A percentile compares a stretch with the other conserved stretches of the same genome.
Evolutionary conservation across 2,329 filamentous ascomycete genomes (phyloP).

Genomic region (Verticillium klebahnii): DNA sequence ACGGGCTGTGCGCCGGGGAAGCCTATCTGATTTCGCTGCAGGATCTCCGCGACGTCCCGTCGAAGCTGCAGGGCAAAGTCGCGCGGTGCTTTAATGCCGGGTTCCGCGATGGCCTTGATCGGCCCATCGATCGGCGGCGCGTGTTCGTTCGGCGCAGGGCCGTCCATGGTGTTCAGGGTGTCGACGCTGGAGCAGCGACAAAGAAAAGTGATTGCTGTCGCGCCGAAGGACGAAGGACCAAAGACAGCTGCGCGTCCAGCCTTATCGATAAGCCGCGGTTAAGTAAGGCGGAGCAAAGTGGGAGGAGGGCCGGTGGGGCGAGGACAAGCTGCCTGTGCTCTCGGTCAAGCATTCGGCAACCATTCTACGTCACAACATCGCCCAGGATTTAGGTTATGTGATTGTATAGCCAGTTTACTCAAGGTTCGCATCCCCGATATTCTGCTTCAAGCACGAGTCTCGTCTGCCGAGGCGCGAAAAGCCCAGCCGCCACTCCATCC

Average conservation of each 20-base stretch:
- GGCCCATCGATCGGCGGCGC: slow-evolving; percentile 19
- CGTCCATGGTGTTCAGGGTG: slow-evolving; percentile 10
- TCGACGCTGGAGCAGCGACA: not conserved
- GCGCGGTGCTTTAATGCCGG: slow-evolving; percentile 60
- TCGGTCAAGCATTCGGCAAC: too few relatives aligned
- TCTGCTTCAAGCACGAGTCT: not conserved
- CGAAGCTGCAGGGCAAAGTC: slow-evolving; percentile 59
- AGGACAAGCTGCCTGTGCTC: too few relatives aligned
- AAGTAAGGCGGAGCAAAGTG: not conserved
- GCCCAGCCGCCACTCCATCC: slow-evolving; percentile 25
- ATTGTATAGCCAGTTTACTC: too few relatives aligned
- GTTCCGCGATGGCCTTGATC: slow-evolving; percentile 51
- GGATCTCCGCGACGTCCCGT: slow-evolving; percentile 67
- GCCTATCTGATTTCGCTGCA: slow-evolving; percentile 61
- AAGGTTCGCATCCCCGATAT: too few relatives aligned
- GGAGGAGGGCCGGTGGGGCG: not conserved
- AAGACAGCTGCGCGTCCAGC: not conserved
- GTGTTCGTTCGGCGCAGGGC: slow-evolving; percentile 6
- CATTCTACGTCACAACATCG: too few relatives aligned
- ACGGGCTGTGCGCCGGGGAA: slow-evolving; percentile 96
- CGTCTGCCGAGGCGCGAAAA: slow-evolving; percentile 15
- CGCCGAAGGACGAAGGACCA: slow-evolving; percentile 5
- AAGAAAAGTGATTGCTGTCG: slow-evolving; percentile 4
- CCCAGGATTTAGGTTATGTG: too few relatives aligned
- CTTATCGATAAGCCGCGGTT: not conserved